A percentile compares a stretch with the other conserved stretches of the same genome.
Evolutionary conservation across 179 eudicot species (phyloP).

Genomic region (Pouteria campechiana): DNA sequence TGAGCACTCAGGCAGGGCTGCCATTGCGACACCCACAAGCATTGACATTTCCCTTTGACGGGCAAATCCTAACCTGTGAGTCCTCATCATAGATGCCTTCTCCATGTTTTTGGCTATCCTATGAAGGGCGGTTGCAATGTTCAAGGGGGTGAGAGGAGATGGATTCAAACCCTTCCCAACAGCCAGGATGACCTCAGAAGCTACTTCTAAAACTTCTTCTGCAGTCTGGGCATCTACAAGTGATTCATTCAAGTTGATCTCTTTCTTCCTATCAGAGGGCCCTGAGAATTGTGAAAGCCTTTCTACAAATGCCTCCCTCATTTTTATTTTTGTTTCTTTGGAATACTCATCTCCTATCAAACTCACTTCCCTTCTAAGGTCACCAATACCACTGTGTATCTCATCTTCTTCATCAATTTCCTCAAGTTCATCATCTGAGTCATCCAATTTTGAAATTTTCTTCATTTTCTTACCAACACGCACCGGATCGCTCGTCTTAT

Average conservation of each 20-base stretch:
- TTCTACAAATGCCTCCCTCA: constrained; percentile 55
- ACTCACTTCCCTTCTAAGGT: constrained; percentile 37
- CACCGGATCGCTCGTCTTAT: constrained; percentile 15
- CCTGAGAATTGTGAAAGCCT: constrained; percentile 70
- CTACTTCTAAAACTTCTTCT: constrained; percentile 67
- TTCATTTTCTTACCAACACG: constrained; percentile 17
- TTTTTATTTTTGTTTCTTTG: constrained; percentile 56
- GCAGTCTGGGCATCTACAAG: constrained; percentile 81
- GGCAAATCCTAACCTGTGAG: constrained; percentile 78
- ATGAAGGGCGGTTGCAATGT: constrained; percentile 84
- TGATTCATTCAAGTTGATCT: constrained; percentile 53
- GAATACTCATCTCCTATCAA: constrained; percentile 70
- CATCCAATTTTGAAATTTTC: constrained; percentile 5
- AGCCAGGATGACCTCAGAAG: constrained; percentile 51
- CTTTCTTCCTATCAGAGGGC: constrained; percentile 75
- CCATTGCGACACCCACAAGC: constrained; percentile 90
- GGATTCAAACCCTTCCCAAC: constrained; percentile 90
- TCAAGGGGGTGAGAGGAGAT: constrained; percentile 83
- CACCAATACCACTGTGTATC: constrained; percentile 9
- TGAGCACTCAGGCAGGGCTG: constrained; percentile 75
- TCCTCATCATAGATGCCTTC: constrained; percentile 74
- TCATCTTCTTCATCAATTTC: constrained; percentile 22
- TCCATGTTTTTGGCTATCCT: constrained; percentile 98
- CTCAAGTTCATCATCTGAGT: constrained; percentile 21
- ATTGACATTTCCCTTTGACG: constrained; percentile 88